Evolutionary conservation across 192 early-diverging fungal species (phyloP).

Genomic region (Mortierella claussenii): DNA sequence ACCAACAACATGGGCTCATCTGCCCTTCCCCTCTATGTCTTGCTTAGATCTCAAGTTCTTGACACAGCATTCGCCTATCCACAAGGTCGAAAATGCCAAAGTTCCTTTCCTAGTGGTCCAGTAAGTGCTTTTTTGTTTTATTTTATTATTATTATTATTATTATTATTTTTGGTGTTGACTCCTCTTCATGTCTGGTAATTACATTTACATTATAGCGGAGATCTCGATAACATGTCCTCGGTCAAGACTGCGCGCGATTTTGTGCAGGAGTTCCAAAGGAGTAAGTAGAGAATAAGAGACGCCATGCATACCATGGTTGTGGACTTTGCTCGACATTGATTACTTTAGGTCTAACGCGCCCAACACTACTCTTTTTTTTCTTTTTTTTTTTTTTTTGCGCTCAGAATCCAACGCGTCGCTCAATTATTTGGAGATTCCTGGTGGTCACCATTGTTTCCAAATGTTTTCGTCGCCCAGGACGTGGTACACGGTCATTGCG

Average conservation of each 20-base stretch:
- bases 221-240: slow-evolving; percentile 38
- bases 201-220: slow-evolving; percentile 41
- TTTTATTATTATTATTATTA: not conserved
- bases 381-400: not conserved
- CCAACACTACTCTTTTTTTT: not conserved
- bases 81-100: slow-evolving; percentile 20
- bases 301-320: no score
- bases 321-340: not conserved
- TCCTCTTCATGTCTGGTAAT: no score
- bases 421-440: slow-evolving; percentile 33
- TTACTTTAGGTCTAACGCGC: not conserved
- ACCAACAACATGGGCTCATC: no score
- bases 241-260: slow-evolving; percentile 29
- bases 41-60: slow-evolving; percentile 35
- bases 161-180: no score
- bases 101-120: slow-evolving; percentile 55
- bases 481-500: slow-evolving; percentile 42
- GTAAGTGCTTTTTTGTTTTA: slow-evolving; percentile 32
- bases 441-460: slow-evolving; percentile 54
- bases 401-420: slow-evolving; percentile 10
- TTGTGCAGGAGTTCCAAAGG: slow-evolving; percentile 39
- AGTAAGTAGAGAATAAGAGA: slow-evolving; percentile 27
- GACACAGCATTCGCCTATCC: slow-evolving; percentile 41
- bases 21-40: no score
- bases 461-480: slow-evolving; percentile 44